Evolutionary conservation across 106 monocot species (phyloP), one percentile per base, ranked within the genome.

Genomic region (Dioscorea dumetorum): DNA sequence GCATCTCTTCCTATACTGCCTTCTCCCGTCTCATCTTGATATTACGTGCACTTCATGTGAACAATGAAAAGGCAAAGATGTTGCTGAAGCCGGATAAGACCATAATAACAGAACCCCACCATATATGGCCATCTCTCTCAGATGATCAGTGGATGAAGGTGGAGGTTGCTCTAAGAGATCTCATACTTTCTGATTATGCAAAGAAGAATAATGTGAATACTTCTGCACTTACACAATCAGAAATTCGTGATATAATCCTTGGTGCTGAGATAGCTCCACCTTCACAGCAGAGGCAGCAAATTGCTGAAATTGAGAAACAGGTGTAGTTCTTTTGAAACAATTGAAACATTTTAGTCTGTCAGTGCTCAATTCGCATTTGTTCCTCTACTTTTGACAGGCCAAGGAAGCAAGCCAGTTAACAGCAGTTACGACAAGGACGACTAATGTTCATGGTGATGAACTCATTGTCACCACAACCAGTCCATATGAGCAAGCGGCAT

Each of bases 81-180:
- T 75, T 99, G 24, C 66, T 99, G 67, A 99, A 93, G 68, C 99
- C 93, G 41, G 99, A 99, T 50, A 99, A 99, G 68, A 99, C 90
- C 0, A 81, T 99, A 12, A 67, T 99, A 24, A 93, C 99, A 33
- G 99, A 99, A 61, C 90, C 99, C 33, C 92, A 99, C 74, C 99
- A 99, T 54, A 93, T 99, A 21, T 99, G 99, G 99, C 99, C 99
- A 62, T 71, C 93, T 50, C 87, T 99, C 6, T 77, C 81, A 2
- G 99, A 99, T 72, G 99, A 99, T 66, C 99, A 99, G 69, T 99
- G 99, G 99, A 90, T 99, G 99, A 99, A 99, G 72, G 99, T 99
- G 32, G 99, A 99, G 70, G 93, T 93, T 78, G 99, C 99, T 51
- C 69, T 99, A 33, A 90, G 99, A 71, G 99, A 99, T 83, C 90